Base-by-base conservation (phyloP, 768 basidiomycete genomes). In the Tylopilus subfusipes region DNA sequence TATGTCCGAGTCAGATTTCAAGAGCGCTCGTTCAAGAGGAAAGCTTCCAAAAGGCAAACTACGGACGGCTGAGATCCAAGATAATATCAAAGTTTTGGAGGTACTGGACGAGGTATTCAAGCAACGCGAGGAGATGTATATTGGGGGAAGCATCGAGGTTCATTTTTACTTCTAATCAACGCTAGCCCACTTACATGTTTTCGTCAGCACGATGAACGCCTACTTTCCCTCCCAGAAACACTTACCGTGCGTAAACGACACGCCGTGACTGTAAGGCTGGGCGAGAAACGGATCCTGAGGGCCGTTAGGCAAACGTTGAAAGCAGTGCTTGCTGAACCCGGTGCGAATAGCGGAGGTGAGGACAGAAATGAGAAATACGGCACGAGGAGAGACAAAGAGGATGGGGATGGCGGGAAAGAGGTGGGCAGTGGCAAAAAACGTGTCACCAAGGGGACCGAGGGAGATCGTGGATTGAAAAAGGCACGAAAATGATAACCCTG, bases 11-110 rank as follows among this genome's bases (percentile, higher is more conserved):
- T 62, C 71, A 3, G 86, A 89, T 45, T 93, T 85, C 82, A 73
- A 75, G 36, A 84, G 79, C 52, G 72, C 77, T 4, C 75, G 73
- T 44, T 69, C 71, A 14, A 93, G 88, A 67, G 78, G 81, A 29
- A 88, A 84, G 63, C 79, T 86, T 1, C 93, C 94, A 0, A 91
- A 88, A 66, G 81, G 87, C 1, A 87, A 80, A 55, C 40, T 68
- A 11, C 52, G 47, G 34, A 63, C 43, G 12, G 42, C 16, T 1
- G 45, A 58, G 14, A 18, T 5, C 19, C 31, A 56, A 16, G 54
- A 67, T 4, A 50, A 44, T 36, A 53, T 40, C 19, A 22, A 71
- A 5, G 66, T 81, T 2, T 61, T 88, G n/a, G 61, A 67, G 5
- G 71, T 89, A 45, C 64, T 82, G 10, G 64, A 70, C 10, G 71